Conservation (phyloP, 306 rosid genomes). For the Cyclanthera cordifolia region DNA sequence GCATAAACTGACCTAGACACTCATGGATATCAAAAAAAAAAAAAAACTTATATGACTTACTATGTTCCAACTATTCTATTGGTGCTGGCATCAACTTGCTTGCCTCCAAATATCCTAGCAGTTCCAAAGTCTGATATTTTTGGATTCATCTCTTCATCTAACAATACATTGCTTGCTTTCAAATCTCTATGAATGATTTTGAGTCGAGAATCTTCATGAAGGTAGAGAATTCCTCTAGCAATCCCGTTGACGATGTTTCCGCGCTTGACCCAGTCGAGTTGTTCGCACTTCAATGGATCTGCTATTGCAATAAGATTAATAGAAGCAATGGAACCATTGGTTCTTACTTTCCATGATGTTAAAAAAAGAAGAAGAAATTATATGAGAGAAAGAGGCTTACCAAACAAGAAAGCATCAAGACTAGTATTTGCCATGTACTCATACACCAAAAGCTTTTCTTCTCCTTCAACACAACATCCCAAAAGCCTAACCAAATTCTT, state of each 20-base stretch:
- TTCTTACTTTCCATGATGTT: not conserved
- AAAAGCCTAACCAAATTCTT: conserved; percentile 38
- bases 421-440: conserved; percentile 43
- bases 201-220: conserved; percentile 26
- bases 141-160: conserved; percentile 26
- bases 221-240: conserved; percentile 27
- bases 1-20: too few species aligned
- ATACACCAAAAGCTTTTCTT: conserved; percentile 34
- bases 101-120: conserved; percentile 25
- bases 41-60: conserved; percentile 19
- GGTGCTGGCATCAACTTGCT: conserved; percentile 33
- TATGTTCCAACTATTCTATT: conserved; percentile 36
- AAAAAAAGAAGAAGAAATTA: not conserved
- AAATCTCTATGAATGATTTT: conserved; percentile 3
- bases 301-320: conserved; percentile 4
- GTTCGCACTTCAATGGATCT: conserved; percentile 16
- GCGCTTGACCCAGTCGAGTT: conserved; percentile 29
- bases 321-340: not conserved
- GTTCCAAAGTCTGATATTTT: conserved; percentile 27
- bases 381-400: conserved; percentile 21
- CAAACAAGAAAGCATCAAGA: conserved; percentile 37
- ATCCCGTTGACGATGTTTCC: conserved; percentile 24
- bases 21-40: too few species aligned
- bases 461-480: conserved; percentile 39
- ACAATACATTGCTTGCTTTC: conserved; percentile 4